Percentiles rank a stretch among this genome's conserved stretches.
phyloP scores from a whole-genome alignment of 352 stramenopile genomes.

The Phytophthora foliorum region DNA sequence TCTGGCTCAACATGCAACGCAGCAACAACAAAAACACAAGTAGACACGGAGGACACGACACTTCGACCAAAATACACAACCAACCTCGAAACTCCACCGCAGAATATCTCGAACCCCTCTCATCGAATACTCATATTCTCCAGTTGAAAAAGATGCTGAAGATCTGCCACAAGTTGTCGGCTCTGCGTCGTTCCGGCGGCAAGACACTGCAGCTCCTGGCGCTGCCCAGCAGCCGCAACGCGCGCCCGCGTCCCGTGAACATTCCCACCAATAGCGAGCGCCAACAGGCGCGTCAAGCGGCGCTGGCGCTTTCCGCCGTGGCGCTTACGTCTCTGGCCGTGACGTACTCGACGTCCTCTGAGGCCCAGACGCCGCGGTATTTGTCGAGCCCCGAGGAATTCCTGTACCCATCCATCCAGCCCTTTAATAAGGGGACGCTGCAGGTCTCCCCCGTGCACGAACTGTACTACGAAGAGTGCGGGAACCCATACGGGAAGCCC shows the following conservation, averaged over 20 bases:
- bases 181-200: conserved; percentile 23
- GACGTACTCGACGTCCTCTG: conserved; percentile 40
- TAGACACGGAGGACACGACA: conserved; percentile 8
- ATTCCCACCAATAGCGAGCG: conserved; percentile 28
- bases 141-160: conserved; percentile 34
- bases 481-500: conserved; percentile 87
- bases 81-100: not conserved
- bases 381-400: conserved; percentile 69
- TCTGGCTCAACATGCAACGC: conserved; percentile 1
- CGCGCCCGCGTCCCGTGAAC: conserved; percentile 30
- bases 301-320: conserved; percentile 38
- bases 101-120: not conserved
- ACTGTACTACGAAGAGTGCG: conserved; percentile 94
- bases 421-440: conserved; percentile 85
- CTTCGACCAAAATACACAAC: conserved; percentile 20
- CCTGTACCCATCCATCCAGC: conserved; percentile 86
- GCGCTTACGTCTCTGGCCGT: conserved; percentile 35
- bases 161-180: conserved; percentile 28
- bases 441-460: conserved; percentile 86
- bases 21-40: conserved; percentile 4
- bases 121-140: not conserved
- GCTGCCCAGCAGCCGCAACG: conserved; percentile 31
- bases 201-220: conserved; percentile 46
- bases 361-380: conserved; percentile 41
- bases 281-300: conserved; percentile 17